Base-by-base conservation (phyloP, 2,329 filamentous ascomycete species). In the Samsoniella hepiali region DNA sequence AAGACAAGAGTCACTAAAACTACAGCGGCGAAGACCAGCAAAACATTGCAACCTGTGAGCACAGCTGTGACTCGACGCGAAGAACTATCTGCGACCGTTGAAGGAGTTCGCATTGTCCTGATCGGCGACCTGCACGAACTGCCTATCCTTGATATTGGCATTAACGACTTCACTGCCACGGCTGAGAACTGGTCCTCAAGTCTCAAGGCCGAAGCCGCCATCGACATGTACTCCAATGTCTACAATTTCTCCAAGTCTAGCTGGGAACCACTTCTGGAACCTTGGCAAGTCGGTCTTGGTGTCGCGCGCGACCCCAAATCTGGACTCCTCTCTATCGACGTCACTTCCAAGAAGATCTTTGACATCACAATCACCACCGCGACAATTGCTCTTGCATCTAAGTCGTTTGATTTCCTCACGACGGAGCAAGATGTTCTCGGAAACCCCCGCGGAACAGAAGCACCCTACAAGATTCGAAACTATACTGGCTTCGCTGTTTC, bases 161-260 rank as follows among this genome's bases (percentile, higher is more conserved):
- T 99, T 70, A 97, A 97, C 77, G 88, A 89, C 61, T 98, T 98
- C 72, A 90, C 87, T 5, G 84, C 94, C 3, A 87, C 90, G 53
- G 91, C 96, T 4, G 87, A 90, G 68, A 92, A 99, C 72, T 99
- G 95, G 95, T 94, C 94, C 1, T 89, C 88, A 5, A 89, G 88
- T 29, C 82, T 99, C 75, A 93, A 88, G 70, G 94, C 91, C 0
- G 92, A 97, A 72, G 91, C 92, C 0, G 90, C 87, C n/a, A 88
- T 99, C 55, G 92, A 97, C 66, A 92, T 94, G 67, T 97, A 97
- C 75, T 86, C 96, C 69, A 99, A 98, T 71, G 89, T 99, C 32
- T 99, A 97, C 81, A 99, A 99, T 76, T 99, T 99, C 77, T 95
- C 95, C 15, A 99, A 99, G 75, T 99, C 95, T 0, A 92, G 93